Percentiles rank a stretch among this genome's conserved stretches.
phyloP scores from a whole-genome alignment of 2,329 filamentous ascomycete species.

The Seiridium cupressi region DNA sequence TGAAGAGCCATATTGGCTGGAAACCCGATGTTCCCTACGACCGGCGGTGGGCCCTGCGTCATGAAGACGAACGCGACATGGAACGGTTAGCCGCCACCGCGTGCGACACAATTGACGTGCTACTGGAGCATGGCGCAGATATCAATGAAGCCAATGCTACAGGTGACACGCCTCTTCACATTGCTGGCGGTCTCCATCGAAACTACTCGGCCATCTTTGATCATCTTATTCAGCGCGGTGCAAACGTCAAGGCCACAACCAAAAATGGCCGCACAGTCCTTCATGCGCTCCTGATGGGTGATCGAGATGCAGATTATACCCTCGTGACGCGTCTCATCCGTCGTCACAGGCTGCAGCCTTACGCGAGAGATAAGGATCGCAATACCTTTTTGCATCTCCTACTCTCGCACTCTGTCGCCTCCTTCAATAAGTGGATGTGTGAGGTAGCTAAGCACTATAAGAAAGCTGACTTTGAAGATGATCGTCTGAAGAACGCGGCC shows the following conservation, averaged over 20 bases:
- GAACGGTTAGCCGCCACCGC: not conserved
- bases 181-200: not conserved
- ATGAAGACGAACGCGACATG: not conserved
- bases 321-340: not conserved
- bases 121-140: not conserved
- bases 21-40: not conserved
- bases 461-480: not conserved
- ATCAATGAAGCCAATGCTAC: not conserved
- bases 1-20: not conserved
- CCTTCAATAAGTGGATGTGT: not conserved
- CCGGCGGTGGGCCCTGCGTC: not conserved
- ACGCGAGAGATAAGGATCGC: not conserved
- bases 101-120: not conserved
- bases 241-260: not conserved
- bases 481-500: not conserved
- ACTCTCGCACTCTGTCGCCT: not conserved
- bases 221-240: not conserved
- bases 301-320: not conserved
- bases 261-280: not conserved
- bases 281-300: not conserved
- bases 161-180: not conserved
- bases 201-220: not conserved
- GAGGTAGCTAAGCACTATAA: not conserved
- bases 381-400: slow-evolving; percentile 2
- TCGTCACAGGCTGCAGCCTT: not conserved